phyloP scores from a whole-genome alignment of 768 basidiomycete species.

The Lentinula sp. region DNA sequence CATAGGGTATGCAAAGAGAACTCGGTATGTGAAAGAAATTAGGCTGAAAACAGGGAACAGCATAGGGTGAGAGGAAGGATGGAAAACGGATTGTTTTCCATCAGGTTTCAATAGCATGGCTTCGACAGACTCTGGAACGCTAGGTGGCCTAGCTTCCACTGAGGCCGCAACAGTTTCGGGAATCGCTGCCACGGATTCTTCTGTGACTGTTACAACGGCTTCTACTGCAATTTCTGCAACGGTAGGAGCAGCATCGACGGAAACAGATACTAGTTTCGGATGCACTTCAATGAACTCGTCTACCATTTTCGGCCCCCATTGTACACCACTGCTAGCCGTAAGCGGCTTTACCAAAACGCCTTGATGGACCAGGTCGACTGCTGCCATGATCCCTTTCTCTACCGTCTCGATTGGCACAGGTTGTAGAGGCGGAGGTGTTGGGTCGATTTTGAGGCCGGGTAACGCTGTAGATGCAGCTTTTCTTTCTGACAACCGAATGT shows the following conservation, averaged over 20 bases:
- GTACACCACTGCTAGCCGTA: constrained; percentile 26
- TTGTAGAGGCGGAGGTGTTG: constrained; percentile 10
- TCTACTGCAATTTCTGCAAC: constrained; percentile 40
- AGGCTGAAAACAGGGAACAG: constrained; percentile 34
- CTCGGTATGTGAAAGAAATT: constrained; percentile 40
- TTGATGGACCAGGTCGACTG: constrained; percentile 32
- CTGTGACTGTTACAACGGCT: constrained; percentile 23
- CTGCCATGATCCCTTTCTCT: constrained; percentile 47
- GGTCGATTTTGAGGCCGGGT: neutral
- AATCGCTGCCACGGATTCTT: constrained; percentile 5
- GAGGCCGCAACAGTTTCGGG: neutral
- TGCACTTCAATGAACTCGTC: constrained; percentile 32
- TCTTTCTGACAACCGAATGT: constrained; percentile 57
- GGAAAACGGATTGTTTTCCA: constrained; percentile 7
- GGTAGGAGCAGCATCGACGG: constrained; percentile 48
- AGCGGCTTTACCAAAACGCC: constrained; percentile 35
- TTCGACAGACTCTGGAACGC: constrained; percentile 25
- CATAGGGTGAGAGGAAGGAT: constrained; percentile 20
- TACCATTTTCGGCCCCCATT: constrained; percentile 26
- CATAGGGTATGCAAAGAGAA: constrained; percentile 45
- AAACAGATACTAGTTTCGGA: constrained; percentile 31
- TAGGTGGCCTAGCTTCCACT: constrained; percentile 17
- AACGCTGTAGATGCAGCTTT: constrained; percentile 13
- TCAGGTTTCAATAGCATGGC: constrained; percentile 17
- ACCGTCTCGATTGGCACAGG: constrained; percentile 23